A percentile compares a stretch with the other conserved stretches of the same genome.
Conservation (phyloP, 2,329 filamentous ascomycete species). For the Lasiodiplodia hormozganensis region DNA sequence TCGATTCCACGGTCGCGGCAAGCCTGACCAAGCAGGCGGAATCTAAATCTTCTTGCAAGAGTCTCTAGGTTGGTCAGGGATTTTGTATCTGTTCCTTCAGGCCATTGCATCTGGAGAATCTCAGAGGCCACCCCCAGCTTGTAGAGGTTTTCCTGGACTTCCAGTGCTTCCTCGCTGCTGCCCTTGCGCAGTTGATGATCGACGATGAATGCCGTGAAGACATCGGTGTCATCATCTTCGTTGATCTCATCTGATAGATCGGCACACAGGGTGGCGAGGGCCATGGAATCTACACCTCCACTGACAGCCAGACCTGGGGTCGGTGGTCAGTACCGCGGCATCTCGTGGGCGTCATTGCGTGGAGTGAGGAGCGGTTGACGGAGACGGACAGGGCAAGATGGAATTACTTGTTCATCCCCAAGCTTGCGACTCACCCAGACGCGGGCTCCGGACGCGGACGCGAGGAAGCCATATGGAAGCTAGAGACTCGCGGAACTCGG, state of each 20-base stretch:
- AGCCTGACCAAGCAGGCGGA: constrained; percentile 69
- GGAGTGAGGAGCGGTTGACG: not conserved
- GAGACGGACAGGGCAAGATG: not conserved
- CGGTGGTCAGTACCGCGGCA: not conserved
- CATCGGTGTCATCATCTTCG: constrained; percentile 25
- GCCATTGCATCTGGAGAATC: constrained; percentile 49
- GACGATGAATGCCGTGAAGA: constrained; percentile 64
- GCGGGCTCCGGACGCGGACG: constrained; percentile 27
- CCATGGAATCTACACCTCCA: constrained; percentile 98
- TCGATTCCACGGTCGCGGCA: constrained; percentile 62
- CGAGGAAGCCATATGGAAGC: constrained; percentile 29
- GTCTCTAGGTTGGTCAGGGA: constrained; percentile 73
- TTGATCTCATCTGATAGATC: constrained; percentile 30
- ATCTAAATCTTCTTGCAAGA: constrained; percentile 75
- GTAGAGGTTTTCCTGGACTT: constrained; percentile 55
- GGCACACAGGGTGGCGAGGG: constrained; percentile 64
- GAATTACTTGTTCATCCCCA: not conserved
- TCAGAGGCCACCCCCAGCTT: constrained; percentile 45
- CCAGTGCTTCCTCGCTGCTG: constrained; percentile 62
- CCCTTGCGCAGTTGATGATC: constrained; percentile 65
- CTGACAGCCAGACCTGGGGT: constrained; percentile 74
- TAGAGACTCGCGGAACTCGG: constrained; percentile 27
- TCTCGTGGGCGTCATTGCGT: not conserved
- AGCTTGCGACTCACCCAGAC: constrained; percentile 22
- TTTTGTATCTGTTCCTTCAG: constrained; percentile 44